Evolutionary conservation across 2,329 filamentous ascomycete genomes (phyloP), one percentile per base, ranked within the genome.

Genomic region (Colletotrichum tropicale): DNA sequence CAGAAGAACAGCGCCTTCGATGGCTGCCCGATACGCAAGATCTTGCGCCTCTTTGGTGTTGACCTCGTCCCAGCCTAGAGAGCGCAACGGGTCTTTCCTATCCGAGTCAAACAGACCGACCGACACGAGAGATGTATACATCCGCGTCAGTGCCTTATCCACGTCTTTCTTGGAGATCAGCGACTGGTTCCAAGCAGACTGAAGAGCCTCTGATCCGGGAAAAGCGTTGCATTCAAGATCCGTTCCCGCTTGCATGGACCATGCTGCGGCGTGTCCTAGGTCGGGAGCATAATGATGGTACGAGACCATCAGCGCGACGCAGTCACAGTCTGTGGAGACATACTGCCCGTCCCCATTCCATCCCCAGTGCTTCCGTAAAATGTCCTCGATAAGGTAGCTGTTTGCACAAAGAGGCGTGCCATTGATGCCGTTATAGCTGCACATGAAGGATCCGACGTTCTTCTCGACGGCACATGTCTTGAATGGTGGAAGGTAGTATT

Each of bases 401-500:
- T 91, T 90, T 0, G 91, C 91, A 78, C 93, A 94, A 4, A 91
- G 88, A 0, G 93, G 93, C 0, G 91, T 87, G 0, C 93, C 93
- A 72, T 94, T 93, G 55, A 94, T 86, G 0, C 91, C 85, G 77
- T 94, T 92, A 81, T 93, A 92, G 0, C 88, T 88, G 78, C 90
- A 92, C 91, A 92, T 92, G 77, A 93, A 85, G 38, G 91, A 92
- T 18, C 87, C 86, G 5, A 89, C 89, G 61, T 88, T 87, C 5
- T 89, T 88, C 79, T 92, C 90, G 13, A 89, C 86, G 60, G 89
- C 91, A 81, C 92, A 94, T 81, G 88, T 88, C 79, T 93, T 86
- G 84, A 94, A 94, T 0, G 92, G 89, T 2, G 91, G 92, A 55
- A 93, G 86, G 79, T 93, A 94, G 83, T 94, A 94, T 78, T 94